phyloP scores from a whole-genome alignment of 2,329 filamentous ascomycete genomes.

The Aspergillus sp. region DNA sequence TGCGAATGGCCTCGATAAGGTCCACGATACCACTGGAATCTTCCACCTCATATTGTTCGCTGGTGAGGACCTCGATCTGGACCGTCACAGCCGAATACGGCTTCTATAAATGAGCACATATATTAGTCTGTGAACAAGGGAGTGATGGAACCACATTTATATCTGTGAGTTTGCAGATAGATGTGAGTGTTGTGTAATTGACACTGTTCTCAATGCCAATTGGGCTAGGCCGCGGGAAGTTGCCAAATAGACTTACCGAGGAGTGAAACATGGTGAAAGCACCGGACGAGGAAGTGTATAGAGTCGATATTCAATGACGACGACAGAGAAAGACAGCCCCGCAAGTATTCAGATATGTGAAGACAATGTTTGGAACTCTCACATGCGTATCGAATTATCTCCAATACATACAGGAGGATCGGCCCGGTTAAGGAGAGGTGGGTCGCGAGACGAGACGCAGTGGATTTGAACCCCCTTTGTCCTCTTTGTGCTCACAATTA shows the following conservation, averaged over 20 bases:
- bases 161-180: not conserved
- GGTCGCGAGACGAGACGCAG: not conserved
- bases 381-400: not conserved
- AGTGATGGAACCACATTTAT: not conserved
- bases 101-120: conserved; percentile 55
- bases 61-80: conserved; percentile 84
- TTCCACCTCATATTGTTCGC: conserved; percentile 86
- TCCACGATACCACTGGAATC: conserved; percentile 90
- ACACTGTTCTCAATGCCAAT: not conserved
- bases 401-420: not conserved
- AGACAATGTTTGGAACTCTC: not conserved
- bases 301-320: not conserved
- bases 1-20: conserved; percentile 87
- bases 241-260: conserved; percentile 26
- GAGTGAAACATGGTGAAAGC: conserved; percentile 39
- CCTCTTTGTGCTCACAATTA: not conserved
- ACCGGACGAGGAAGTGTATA: not conserved
- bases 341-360: not conserved
- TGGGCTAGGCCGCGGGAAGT: not conserved
- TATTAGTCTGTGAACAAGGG: not conserved
- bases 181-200: not conserved
- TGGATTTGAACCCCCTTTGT: not conserved
- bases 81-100: conserved; percentile 94
- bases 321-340: not conserved
- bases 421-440: not conserved